These are phyloP conservation scores for Metschnikowia lachancei DNA, from an alignment of 805 yeast species.

Conservation along the genomic window DNA sequence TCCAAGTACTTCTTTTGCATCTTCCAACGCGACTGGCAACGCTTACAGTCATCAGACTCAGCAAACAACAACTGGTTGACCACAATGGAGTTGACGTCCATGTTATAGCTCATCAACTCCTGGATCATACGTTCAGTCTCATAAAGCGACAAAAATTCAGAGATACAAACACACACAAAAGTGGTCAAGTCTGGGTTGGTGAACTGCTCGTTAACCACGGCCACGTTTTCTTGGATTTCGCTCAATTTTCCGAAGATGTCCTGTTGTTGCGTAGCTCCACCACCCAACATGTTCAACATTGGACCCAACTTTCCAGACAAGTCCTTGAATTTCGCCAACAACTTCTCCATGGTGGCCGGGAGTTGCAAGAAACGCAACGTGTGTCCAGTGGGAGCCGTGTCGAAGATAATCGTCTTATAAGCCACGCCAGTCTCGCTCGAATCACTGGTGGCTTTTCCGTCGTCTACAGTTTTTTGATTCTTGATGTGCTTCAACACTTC, in stretches of 20 bases:
- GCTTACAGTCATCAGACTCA: constrained; percentile 77
- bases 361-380: constrained; percentile 91
- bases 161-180: constrained; percentile 93
- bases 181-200: constrained; percentile 96
- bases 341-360: constrained; percentile 87
- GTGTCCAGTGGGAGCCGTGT: constrained; percentile 99
- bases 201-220: constrained; percentile 90
- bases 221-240: constrained; percentile 75
- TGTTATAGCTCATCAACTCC: constrained; percentile 88
- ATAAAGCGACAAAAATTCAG: constrained; percentile 91
- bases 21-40: constrained; percentile 89
- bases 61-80: constrained; percentile 92
- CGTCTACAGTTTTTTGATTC: constrained; percentile 47
- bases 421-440: constrained; percentile 21
- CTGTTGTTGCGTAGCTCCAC: constrained; percentile 48
- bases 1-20: constrained; percentile 94
- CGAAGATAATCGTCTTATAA: constrained; percentile 90
- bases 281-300: constrained; percentile 73
- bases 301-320: constrained; percentile 88
- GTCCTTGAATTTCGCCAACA: constrained; percentile 83
- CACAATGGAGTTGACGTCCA: constrained; percentile 95
- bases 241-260: constrained; percentile 78
- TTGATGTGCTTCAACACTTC: constrained; percentile 97
- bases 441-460: constrained; percentile 5
- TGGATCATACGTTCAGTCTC: constrained; percentile 98